Evolutionary conservation across 441 rosid genomes (phyloP).

Genomic region (Pelargonium myrrhifolium): DNA sequence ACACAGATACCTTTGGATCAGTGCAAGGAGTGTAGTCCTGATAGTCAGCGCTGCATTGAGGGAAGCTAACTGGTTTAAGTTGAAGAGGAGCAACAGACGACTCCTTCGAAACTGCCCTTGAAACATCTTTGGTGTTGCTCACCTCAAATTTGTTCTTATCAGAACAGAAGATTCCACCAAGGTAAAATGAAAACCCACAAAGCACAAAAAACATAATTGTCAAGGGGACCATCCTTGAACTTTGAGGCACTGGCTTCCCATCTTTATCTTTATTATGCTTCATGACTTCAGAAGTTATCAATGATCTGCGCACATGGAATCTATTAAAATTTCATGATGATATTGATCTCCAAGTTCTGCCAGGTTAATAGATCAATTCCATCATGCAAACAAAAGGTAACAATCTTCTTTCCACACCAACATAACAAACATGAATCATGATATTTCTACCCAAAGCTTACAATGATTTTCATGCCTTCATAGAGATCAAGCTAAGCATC

Average conservation of each 20-base stretch:
- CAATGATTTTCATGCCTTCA: not conserved
- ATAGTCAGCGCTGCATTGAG: constrained; percentile 69
- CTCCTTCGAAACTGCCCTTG: constrained; percentile 43
- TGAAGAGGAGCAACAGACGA: constrained; percentile 40
- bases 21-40: constrained; percentile 98
- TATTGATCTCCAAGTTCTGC: not conserved
- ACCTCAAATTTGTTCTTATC: constrained; percentile 36
- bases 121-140: constrained; percentile 32
- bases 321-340: not conserved
- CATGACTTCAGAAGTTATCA: constrained; percentile 33
- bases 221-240: constrained; percentile 42
- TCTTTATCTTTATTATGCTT: constrained; percentile 49
- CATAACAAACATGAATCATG: constrained; percentile 5
- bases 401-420: not conserved
- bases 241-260: constrained; percentile 48
- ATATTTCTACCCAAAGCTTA: not conserved
- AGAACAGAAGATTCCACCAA: constrained; percentile 77
- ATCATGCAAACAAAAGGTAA: not conserved
- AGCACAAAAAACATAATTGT: constrained; percentile 42
- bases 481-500: not conserved
- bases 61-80: constrained; percentile 48
- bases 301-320: constrained; percentile 25
- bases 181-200: constrained; percentile 78
- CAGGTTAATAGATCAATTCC: not conserved
- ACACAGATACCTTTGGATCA: constrained; percentile 69